Evolutionary conservation across 495 filamentous ascomycete genomes (phyloP), one percentile per base, ranked within the genome.

Genomic region (Xylaria grammica): DNA sequence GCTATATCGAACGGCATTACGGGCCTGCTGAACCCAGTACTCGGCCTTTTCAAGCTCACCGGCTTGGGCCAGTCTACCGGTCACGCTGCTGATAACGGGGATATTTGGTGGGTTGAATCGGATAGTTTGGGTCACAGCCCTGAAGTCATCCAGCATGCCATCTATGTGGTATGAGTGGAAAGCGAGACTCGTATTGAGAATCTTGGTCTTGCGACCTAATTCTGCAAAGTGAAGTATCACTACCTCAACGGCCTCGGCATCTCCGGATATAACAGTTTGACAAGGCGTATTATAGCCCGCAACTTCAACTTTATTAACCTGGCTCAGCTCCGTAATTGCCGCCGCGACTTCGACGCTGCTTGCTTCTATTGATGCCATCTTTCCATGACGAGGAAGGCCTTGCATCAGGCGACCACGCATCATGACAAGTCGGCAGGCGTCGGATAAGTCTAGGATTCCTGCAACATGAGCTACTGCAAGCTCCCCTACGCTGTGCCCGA

Each of bases 401-500:
- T 74, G 72, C 69, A 74, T 74, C 45, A 74, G 51, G 1, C 72
- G 67, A 32, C 72, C 72, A 27, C 72, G 72, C 57, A 65, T 63
- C 42, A 63, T 62, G 32, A 74, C 69, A 15, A 74, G 52, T 46
- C 69, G 67, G 52, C 72, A 74, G 19, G 72, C 72, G 59, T 70
- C 67, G 17, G 67, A 10, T 7, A 72, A 58, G 40, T 63, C 64
- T 46, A 73, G 60, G 32, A 75, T 46, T 38, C 72, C 70, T n/a
- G 72, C 62, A 22, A 68, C 67, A 63, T 72, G 59, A 53, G 69
- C 67, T 40, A 60, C 72, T 7, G 62, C 72, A 13, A 72, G 62
- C 62, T 74, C 72, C 11, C 72, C 73, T 22, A 76, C 22, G 61
- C 73, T 76, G 54, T 74, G 72, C 27, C 72, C 72, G 27, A 74